A percentile compares a stretch with the other conserved stretches of the same genome.
These are phyloP conservation scores for Sclerotinia nivalis DNA, from an alignment of 2,329 filamentous ascomycete genomes.

Conservation along the genomic window DNA sequence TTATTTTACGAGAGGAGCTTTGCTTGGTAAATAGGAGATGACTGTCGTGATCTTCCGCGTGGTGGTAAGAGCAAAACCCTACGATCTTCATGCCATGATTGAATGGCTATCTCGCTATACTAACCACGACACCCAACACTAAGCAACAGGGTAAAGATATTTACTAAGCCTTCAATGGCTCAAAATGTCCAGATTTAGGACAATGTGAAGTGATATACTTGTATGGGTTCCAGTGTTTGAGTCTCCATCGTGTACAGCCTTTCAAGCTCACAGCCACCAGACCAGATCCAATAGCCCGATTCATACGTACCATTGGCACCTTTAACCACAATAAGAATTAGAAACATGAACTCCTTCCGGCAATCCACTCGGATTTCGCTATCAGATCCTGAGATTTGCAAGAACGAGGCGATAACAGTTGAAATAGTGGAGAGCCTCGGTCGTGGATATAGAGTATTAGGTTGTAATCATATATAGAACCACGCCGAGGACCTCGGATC, in stretches of 20 bases:
- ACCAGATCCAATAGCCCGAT: not conserved
- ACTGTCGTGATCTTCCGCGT: not conserved
- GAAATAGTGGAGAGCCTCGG: slow-evolving; percentile 16
- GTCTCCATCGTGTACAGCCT: not conserved
- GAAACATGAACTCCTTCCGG: not conserved
- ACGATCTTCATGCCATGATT: not conserved
- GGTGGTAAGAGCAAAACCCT: not conserved
- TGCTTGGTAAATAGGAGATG: not conserved
- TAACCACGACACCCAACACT: not conserved
- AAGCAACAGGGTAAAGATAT: not conserved
- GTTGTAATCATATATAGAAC: not conserved
- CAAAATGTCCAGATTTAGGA: not conserved
- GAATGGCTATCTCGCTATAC: not conserved
- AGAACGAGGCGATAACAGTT: not conserved
- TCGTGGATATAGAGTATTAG: not conserved
- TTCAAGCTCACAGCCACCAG: not conserved
- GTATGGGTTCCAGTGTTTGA: not conserved
- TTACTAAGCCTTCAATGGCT: not conserved
- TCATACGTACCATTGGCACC: not conserved
- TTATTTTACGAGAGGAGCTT: not conserved
- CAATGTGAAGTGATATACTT: not conserved
- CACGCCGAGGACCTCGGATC: slow-evolving; percentile 14
- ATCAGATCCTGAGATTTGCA: not conserved
- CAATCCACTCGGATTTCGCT: not conserved
- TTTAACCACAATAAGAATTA: not conserved